Evolutionary conservation across 176 grass and related monocot genomes (phyloP).

Genomic region (Triticum urartu): DNA sequence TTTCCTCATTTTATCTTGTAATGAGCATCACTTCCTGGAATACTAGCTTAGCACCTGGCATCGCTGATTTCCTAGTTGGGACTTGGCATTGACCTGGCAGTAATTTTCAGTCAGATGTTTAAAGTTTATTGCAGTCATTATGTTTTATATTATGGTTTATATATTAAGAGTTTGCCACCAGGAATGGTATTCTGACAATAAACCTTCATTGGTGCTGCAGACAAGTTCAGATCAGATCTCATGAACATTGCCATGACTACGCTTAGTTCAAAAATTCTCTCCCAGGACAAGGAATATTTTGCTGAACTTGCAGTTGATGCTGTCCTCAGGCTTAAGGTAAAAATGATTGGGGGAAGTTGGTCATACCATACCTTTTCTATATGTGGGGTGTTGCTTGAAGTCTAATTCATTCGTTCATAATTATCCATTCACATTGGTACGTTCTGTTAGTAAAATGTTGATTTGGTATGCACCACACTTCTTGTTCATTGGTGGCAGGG

Average conservation of each 20-base stretch:
- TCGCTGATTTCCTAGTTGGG: neutral
- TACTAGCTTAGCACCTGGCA: neutral
- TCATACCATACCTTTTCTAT: slow-evolving; percentile 2
- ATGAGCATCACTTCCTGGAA: neutral
- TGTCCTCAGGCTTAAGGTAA: slow-evolving; percentile 94
- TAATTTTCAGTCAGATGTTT: neutral
- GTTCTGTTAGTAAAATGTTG: neutral
- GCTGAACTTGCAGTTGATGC: slow-evolving; percentile 92
- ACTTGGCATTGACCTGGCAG: neutral
- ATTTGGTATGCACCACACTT: neutral
- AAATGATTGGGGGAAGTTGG: neutral
- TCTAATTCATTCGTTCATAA: neutral
- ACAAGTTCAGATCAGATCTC: slow-evolving; percentile 83
- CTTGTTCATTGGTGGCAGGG: slow-evolving; percentile 48
- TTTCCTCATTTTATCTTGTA: neutral
- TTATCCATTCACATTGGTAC: neutral
- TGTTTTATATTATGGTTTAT: neutral
- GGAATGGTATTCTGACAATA: neutral
- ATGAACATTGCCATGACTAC: slow-evolving; percentile 99
- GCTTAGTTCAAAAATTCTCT: slow-evolving; percentile 98
- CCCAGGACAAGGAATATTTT: slow-evolving; percentile 93
- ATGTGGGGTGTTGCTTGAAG: neutral
- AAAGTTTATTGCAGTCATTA: neutral
- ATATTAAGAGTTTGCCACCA: neutral
- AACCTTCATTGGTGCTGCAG: slow-evolving; percentile 42